These are phyloP conservation scores for Alternaria alternata DNA, from an alignment of 2,329 filamentous ascomycete genomes.

Conservation along the genomic window DNA sequence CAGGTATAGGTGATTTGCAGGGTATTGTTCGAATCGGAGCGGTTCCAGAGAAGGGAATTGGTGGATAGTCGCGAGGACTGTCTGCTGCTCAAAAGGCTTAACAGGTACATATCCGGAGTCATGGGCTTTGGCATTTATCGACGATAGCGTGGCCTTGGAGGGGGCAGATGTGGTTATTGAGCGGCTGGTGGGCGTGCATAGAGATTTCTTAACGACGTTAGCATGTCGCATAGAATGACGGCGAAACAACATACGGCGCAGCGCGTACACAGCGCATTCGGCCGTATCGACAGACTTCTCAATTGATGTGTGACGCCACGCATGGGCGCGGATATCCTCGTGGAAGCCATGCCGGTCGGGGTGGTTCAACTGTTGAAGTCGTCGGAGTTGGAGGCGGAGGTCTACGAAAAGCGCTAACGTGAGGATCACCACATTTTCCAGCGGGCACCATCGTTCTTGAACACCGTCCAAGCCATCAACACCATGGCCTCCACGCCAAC, in stretches of 20 bases:
- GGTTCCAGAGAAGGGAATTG: conserved; percentile 90
- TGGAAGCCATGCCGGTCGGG: conserved; percentile 51
- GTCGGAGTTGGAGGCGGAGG: conserved; percentile 43
- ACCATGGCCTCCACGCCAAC: conserved; percentile 49
- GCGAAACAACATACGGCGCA: conserved; percentile 57
- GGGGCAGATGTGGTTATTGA: conserved; percentile 56
- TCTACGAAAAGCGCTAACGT: conserved; percentile 20
- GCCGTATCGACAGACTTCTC: conserved; percentile 38
- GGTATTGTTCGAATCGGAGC: conserved; percentile 77
- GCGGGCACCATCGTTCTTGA: conserved; percentile 8
- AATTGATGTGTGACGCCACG: conserved; percentile 45
- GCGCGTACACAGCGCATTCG: conserved; percentile 54
- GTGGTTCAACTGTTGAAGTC: conserved; percentile 25
- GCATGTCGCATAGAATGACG: conserved; percentile 44
- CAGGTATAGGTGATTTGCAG: conserved; percentile 81
- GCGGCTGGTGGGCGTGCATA: conserved; percentile 35
- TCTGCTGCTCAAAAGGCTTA: conserved; percentile 48
- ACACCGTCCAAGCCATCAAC: conserved; percentile 17
- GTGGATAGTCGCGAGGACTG: conserved; percentile 86
- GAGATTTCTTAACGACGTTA: conserved; percentile 38
- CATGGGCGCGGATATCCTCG: conserved; percentile 48
- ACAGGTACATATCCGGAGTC: conserved; percentile 48
- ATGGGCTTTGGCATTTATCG: conserved; percentile 50
- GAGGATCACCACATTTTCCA: conserved; percentile 32
- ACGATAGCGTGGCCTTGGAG: conserved; percentile 64